Evolutionary conservation across 2,329 filamentous ascomycete species (phyloP), one percentile per base, ranked within the genome.

Genomic region (Sphaerostilbella broomeana): DNA sequence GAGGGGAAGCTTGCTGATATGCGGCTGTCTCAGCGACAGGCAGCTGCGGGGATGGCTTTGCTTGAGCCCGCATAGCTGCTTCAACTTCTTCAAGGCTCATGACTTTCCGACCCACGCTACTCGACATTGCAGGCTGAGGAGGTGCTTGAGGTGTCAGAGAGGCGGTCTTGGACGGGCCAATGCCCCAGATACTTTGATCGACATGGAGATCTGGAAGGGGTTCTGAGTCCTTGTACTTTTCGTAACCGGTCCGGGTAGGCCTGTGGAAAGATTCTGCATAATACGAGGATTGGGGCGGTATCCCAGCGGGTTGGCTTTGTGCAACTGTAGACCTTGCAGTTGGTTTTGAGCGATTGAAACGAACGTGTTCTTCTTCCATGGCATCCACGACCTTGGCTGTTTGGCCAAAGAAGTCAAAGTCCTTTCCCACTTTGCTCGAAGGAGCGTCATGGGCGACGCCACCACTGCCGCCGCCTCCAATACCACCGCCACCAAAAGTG

Each of bases 81-180:
- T 98, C 92, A 15, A 98, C 89, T 66, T 98, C 92, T 59, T 97
- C 92, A 55, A 98, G 63, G 54, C 87, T 97, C 84, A 98, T 81
- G 65, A 95, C 82, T 68, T 89, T 95, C 54, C 80, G 79, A 28
- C 72, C 57, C 13, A 48, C 34, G 54, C 48, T 22, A 59, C 48
- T 22, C 54, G 53, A 31, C 49, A 40, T 16, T 51, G 44, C 32
- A 50, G 49, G 16, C 16, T 40, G 38, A 10, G 38, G 38, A 35
- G 38, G 22, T 10, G 38, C 25, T 15, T 40, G 34, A 6, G 38
- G 38, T 24, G 19, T 19, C 3, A 28, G 37, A 16, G 38, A 26
- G 13, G 38, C 33, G 11, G 67, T 46, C 50, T 65, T 80, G 24
- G 62, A 46, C 13, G 81, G 77, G 12, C 78, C 77, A 43, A 85